These are phyloP conservation scores for Penicillium sp. DNA, from an alignment of 2,329 filamentous ascomycete genomes.

Conservation along the genomic window DNA sequence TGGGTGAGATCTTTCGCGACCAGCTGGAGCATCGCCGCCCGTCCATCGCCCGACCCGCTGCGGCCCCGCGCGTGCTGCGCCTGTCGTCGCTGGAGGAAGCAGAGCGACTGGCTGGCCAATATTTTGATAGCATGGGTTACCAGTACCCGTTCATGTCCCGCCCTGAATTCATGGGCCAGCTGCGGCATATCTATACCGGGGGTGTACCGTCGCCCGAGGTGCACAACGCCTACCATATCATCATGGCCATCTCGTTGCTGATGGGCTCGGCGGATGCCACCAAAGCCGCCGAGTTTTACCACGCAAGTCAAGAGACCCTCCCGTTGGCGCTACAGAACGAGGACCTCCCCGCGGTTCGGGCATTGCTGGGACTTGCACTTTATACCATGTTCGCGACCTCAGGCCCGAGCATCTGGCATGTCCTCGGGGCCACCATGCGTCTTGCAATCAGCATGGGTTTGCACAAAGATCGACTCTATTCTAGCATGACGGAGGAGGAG, in stretches of 20 bases:
- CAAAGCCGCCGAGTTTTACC: slow-evolving; percentile 41
- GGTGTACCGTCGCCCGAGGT: slow-evolving; percentile 37
- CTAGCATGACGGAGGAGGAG: slow-evolving; percentile 40
- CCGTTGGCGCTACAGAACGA: slow-evolving; percentile 42
- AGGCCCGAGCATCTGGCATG: slow-evolving; percentile 45
- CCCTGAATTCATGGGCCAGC: slow-evolving; percentile 36
- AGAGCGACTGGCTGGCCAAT: slow-evolving; percentile 35
- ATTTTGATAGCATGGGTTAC: slow-evolving; percentile 45
- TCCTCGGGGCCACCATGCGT: slow-evolving; percentile 43
- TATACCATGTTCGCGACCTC: slow-evolving; percentile 45
- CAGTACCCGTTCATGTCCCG: slow-evolving; percentile 45
- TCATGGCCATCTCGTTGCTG: slow-evolving; percentile 40
- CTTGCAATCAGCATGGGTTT: slow-evolving; percentile 44
- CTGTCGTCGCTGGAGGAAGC: slow-evolving; percentile 42
- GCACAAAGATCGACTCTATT: slow-evolving; percentile 36
- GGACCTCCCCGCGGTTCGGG: slow-evolving; percentile 41
- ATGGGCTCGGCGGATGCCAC: slow-evolving; percentile 38
- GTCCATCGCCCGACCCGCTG: slow-evolving; percentile 37
- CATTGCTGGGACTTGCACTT: slow-evolving; percentile 40
- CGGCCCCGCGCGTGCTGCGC: slow-evolving; percentile 37
- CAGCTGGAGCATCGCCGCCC: slow-evolving; percentile 43
- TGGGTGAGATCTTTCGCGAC: slow-evolving; percentile 46
- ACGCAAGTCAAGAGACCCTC: slow-evolving; percentile 40
- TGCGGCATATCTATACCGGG: slow-evolving; percentile 42
- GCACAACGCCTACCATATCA: slow-evolving; percentile 43